Evolutionary conservation across 108 stramenopile genomes (phyloP).

Genomic region (Licmophora abbreviata): DNA sequence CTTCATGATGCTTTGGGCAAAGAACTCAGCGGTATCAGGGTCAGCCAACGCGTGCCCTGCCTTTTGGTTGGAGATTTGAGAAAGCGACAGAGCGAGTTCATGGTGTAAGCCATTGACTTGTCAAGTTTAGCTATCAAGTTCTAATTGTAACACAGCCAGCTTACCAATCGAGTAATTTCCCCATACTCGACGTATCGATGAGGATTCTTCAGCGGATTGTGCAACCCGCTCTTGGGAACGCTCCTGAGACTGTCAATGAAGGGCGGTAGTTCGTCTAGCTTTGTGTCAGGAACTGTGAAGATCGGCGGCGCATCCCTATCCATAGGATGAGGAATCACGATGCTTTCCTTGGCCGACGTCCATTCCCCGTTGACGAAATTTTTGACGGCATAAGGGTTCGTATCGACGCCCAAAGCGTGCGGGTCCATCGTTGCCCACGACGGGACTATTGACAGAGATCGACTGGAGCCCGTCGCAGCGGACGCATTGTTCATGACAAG

Average conservation of each 20-base stretch:
- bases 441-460: conserved; percentile 24
- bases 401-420: conserved; percentile 45
- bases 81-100: too few species aligned
- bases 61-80: too few species aligned
- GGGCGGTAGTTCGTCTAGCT: conserved; percentile 54
- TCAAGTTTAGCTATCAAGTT: too few species aligned
- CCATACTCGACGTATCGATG: conserved; percentile 86
- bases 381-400: conserved; percentile 40
- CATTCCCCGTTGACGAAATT: conserved; percentile 80
- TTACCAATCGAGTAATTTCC: conserved; percentile 76
- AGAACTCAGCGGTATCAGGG: conserved; percentile 85
- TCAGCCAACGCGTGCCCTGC: conserved; percentile 66
- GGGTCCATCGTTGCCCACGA: conserved; percentile 80
- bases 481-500: too few species aligned
- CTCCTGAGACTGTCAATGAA: conserved; percentile 70
- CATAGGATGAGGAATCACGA: conserved; percentile 69
- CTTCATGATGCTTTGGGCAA: conserved; percentile 78
- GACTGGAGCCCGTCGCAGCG: too few species aligned
- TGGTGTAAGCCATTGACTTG: too few species aligned
- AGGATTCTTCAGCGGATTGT: conserved; percentile 83
- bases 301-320: conserved; percentile 50
- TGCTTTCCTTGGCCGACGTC: conserved; percentile 13
- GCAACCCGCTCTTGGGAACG: conserved; percentile 74
- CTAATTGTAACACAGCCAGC: not conserved
- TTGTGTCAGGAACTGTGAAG: conserved; percentile 72